Evolutionary conservation across 441 rosid genomes (phyloP), one percentile per base, ranked within the genome.

Genomic region (Erodium trifolium): DNA sequence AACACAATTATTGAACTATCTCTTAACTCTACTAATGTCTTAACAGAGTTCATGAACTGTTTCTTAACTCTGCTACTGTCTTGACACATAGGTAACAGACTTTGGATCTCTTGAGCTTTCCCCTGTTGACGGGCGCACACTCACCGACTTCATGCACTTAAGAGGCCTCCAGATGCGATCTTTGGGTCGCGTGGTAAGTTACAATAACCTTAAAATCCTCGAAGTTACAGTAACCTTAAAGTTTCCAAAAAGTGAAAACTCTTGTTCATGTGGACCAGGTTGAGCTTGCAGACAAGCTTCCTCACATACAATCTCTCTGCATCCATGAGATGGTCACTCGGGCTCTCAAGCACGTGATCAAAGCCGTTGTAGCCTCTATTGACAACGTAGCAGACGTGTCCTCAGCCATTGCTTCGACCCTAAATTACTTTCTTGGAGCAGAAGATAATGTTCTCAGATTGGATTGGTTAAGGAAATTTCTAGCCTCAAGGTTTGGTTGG

Each of bases 61-160:
- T 4, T 35, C 39, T 5, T 35, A 35, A 35, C 5, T 35, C 39
- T 35, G 6, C 3, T 35, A 5, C 6, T 35, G 39, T 35, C 6
- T 35, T 35, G 3, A 5, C 39, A 35, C 4, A 35, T 35, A 88
- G 94, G 94, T 88, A 72, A 90, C 92, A 77, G 94, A 88, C 79
- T 88, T 88, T 80, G 94, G 88, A 72, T 88, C 94, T 71, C 92
- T 88, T 49, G 94, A 88, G 78, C 92, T 88, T 77, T 88, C 94
- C 67, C 94, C 94, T 2, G 94, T 88, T 0, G 94, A 88, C 67
- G 94, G 94, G 67, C 84, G 88, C 81, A 88, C 94, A 72, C 78
- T 88, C 78, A 88, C 94, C 31, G 92, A 88, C 78, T 87, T 88
- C 79, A 88, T 87, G 92, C 94, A 88, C 72, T 85, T 91, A 65